Percentiles rank a stretch among this genome's conserved stretches.
These are phyloP conservation scores for Kodamaea lidongshanica DNA, from an alignment of 805 yeast genomes.

Conservation along the genomic window DNA sequence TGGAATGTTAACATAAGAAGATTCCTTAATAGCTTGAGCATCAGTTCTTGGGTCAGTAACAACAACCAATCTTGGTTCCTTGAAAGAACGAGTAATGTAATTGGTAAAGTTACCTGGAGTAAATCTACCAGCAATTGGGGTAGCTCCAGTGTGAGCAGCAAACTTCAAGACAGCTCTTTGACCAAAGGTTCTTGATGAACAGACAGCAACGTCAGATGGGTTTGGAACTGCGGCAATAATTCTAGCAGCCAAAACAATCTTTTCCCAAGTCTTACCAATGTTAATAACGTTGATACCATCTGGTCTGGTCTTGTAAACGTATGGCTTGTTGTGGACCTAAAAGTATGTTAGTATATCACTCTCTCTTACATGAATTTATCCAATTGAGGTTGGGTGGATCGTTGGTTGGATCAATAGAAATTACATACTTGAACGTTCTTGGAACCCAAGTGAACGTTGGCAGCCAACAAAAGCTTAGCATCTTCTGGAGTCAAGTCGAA, in stretches of 20 bases:
- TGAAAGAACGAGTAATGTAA: constrained; percentile 99
- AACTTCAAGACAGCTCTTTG: constrained; percentile 99
- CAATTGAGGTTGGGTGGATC: no score
- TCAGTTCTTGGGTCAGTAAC: constrained; percentile 99
- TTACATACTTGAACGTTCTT: constrained; percentile 96
- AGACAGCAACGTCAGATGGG: constrained; percentile 97
- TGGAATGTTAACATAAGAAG: constrained; percentile 99
- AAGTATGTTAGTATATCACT: constrained; percentile 9
- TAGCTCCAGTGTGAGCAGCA: constrained; percentile 99
- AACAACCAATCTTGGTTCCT: constrained; percentile 99
- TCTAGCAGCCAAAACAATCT: constrained; percentile 98
- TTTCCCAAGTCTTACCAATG: constrained; percentile 99
- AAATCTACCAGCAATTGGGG: constrained; percentile 99
- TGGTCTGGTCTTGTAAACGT: constrained; percentile 97
- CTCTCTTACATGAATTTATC: no score
- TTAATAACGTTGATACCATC: constrained; percentile 99
- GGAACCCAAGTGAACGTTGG: constrained; percentile 98
- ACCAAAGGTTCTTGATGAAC: constrained; percentile 98
- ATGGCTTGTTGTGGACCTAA: constrained; percentile 92
- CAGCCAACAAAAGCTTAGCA: constrained; percentile 98
- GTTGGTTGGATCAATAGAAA: no score
- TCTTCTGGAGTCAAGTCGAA: constrained; percentile 95
- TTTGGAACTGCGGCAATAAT: constrained; percentile 99
- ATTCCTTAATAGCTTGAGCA: constrained; percentile 99
- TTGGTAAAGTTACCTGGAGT: constrained; percentile 99